These are phyloP conservation scores for Phlyctochytrium bullatum DNA, from an alignment of 192 early-diverging fungal species.

Conservation along the genomic window DNA sequence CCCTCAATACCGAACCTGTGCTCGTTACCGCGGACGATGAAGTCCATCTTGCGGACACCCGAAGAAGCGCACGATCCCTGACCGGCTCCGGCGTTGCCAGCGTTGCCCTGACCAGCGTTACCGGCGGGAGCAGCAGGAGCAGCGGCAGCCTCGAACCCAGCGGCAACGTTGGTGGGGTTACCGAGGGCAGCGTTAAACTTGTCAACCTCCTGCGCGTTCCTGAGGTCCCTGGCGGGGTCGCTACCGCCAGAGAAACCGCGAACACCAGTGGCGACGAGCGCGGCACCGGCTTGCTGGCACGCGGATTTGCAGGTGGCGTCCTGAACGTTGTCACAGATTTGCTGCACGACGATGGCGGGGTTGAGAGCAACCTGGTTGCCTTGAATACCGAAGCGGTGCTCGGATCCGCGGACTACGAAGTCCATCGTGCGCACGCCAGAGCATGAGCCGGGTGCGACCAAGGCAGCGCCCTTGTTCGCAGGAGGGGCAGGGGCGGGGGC, in stretches of 20 bases:
- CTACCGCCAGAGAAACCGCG: constrained; percentile 7
- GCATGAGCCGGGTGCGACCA: no score
- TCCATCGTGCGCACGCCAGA: background rate
- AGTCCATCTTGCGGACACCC: background rate
- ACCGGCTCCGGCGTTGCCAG: background rate
- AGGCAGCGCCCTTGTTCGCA: background rate
- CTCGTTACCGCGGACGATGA: constrained; percentile 21
- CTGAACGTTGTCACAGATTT: no score
- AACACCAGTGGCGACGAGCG: background rate
- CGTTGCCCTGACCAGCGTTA: no score
- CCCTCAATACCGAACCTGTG: constrained; percentile 32
- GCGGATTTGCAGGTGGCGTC: background rate
- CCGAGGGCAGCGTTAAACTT: constrained; percentile 29
- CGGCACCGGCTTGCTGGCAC: background rate
- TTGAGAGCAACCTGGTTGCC: constrained; percentile 22
- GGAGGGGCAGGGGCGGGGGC: no score
- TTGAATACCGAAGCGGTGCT: constrained; percentile 30
- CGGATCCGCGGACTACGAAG: constrained; percentile 10
- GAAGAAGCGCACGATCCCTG: background rate
- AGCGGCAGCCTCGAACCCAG: background rate
- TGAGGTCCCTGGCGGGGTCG: constrained; percentile 12
- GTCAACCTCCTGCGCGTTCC: constrained; percentile 16
- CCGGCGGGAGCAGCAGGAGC: no score
- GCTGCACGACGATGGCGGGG: constrained; percentile 10
- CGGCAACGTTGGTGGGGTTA: constrained; percentile 11